Percentiles rank a stretch among this genome's conserved stretches.
Conservation (phyloP, 179 eudicot species). For the Amaranthus tricolor region DNA sequence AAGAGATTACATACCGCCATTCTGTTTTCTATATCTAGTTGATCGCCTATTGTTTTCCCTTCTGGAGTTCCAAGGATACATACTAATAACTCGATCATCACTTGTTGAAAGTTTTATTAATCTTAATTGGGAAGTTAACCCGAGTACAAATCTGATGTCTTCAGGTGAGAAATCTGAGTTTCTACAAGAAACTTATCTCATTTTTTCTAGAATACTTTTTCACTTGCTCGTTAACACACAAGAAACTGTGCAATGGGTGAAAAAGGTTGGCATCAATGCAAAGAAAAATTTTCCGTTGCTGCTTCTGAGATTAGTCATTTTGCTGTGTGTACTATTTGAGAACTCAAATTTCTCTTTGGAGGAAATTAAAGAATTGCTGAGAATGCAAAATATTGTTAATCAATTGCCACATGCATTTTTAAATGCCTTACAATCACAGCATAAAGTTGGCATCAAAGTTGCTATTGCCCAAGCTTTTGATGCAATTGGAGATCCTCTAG, state of each 20-base stretch:
- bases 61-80: slow-evolving; percentile 26
- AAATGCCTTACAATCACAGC: slow-evolving; percentile 27
- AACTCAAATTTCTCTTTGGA: slow-evolving; percentile 21
- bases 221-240: slow-evolving; percentile 26
- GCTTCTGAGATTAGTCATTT: slow-evolving; percentile 43
- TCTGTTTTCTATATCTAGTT: slow-evolving; percentile 50
- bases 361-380: slow-evolving; percentile 23
- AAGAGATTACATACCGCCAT: slow-evolving; percentile 46
- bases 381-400: slow-evolving; percentile 21
- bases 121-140: slow-evolving; percentile 23
- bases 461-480: slow-evolving; percentile 46
- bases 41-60: slow-evolving; percentile 54
- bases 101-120: slow-evolving; percentile 46
- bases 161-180: neutral
- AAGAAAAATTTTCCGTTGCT: slow-evolving; percentile 36
- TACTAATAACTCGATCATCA: slow-evolving; percentile 51
- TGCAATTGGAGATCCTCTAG: slow-evolving; percentile 52
- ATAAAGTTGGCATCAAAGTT: slow-evolving; percentile 4
- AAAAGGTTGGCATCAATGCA: slow-evolving; percentile 19
- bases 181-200: slow-evolving; percentile 13
- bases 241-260: slow-evolving; percentile 42
- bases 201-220: slow-evolving; percentile 25
- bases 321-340: slow-evolving; percentile 39
- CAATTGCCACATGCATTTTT: slow-evolving; percentile 37
- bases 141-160: slow-evolving; percentile 3